These are phyloP conservation scores for Laguncularia racemosa DNA, from an alignment of 345 rosid species.

Conservation along the genomic window DNA sequence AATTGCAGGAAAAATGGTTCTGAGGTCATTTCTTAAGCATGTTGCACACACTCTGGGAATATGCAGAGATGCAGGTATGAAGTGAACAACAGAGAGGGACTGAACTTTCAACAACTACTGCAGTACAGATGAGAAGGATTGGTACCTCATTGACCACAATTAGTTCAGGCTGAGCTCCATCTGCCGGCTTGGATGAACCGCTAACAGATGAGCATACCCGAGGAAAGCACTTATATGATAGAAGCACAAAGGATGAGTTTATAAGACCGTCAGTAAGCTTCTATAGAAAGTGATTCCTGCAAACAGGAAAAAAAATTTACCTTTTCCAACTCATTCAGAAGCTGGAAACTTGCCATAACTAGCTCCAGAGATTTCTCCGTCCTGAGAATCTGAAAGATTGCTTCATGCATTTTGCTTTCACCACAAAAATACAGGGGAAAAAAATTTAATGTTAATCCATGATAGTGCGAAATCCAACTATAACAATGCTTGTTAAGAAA, in stretches of 20 bases:
- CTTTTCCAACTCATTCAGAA: slow-evolving; percentile 58
- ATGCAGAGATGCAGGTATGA: not conserved
- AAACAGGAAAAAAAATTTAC: slow-evolving; percentile 15
- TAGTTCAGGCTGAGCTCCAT: slow-evolving; percentile 17
- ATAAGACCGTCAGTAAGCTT: not conserved
- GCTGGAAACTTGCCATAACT: slow-evolving; percentile 59
- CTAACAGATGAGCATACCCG: slow-evolving; percentile 10
- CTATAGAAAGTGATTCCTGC: not conserved
- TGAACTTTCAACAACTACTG: not conserved
- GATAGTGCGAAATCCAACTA: not conserved
- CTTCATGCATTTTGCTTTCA: slow-evolving; percentile 66
- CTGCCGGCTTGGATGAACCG: slow-evolving; percentile 19
- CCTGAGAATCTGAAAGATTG: slow-evolving; percentile 56
- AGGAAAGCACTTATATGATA: slow-evolving; percentile 41
- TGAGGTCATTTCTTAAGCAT: no score
- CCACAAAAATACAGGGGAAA: not conserved
- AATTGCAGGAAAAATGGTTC: no score
- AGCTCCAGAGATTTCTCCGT: slow-evolving; percentile 57
- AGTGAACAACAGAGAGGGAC: no score
- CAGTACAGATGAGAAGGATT: not conserved
- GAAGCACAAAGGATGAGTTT: not conserved
- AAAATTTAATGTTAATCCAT: not conserved
- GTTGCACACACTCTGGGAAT: not conserved
- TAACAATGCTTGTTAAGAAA: no score
- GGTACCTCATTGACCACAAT: slow-evolving; percentile 49